Evolutionary conservation across 2,329 filamentous ascomycete genomes (phyloP).

Genomic region (Aspergillus cejpii): DNA sequence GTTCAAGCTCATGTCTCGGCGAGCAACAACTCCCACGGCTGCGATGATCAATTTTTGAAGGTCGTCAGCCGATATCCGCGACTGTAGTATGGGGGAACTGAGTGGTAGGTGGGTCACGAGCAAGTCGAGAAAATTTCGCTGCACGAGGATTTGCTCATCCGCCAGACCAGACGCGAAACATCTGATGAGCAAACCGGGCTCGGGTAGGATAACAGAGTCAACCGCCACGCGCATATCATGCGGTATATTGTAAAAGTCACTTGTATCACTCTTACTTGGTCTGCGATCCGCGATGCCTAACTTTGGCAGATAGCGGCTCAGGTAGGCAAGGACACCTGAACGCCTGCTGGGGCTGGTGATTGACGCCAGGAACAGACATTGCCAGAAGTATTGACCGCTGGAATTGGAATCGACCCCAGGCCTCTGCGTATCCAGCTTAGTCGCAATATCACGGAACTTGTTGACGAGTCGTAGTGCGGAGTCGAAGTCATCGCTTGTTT

Average conservation of each 20-base stretch:
- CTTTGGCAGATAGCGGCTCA: slow-evolving; percentile 70
- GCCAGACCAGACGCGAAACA: slow-evolving; percentile 85
- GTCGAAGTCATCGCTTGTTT: slow-evolving; percentile 95
- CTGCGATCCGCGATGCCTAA: slow-evolving; percentile 46
- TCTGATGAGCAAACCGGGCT: slow-evolving; percentile 81
- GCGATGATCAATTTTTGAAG: slow-evolving; percentile 74
- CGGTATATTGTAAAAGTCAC: slow-evolving; percentile 19
- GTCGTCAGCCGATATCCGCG: slow-evolving; percentile 64
- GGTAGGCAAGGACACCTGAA: slow-evolving; percentile 79
- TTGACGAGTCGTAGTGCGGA: slow-evolving; percentile 72
- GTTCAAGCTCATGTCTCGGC: slow-evolving; percentile 95
- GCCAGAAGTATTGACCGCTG: slow-evolving; percentile 90
- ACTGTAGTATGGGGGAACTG: slow-evolving; percentile 72
- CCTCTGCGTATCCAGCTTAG: slow-evolving; percentile 49
- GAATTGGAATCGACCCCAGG: slow-evolving; percentile 48
- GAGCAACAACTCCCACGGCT: slow-evolving; percentile 76
- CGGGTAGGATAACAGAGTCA: slow-evolving; percentile 57
- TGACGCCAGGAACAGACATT: slow-evolving; percentile 88
- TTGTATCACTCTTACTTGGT: slow-evolving; percentile 26
- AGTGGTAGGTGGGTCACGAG: slow-evolving; percentile 85
- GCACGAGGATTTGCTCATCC: slow-evolving; percentile 84
- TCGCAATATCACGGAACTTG: slow-evolving; percentile 59
- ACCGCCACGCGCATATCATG: slow-evolving; percentile 34
- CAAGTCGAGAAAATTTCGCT: slow-evolving; percentile 87
- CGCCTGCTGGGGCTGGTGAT: slow-evolving; percentile 83